A percentile compares a stretch with the other conserved stretches of the same genome.
These are phyloP conservation scores for Meredithiella fracta DNA, from an alignment of 2,329 filamentous ascomycete genomes.

Conservation along the genomic window DNA sequence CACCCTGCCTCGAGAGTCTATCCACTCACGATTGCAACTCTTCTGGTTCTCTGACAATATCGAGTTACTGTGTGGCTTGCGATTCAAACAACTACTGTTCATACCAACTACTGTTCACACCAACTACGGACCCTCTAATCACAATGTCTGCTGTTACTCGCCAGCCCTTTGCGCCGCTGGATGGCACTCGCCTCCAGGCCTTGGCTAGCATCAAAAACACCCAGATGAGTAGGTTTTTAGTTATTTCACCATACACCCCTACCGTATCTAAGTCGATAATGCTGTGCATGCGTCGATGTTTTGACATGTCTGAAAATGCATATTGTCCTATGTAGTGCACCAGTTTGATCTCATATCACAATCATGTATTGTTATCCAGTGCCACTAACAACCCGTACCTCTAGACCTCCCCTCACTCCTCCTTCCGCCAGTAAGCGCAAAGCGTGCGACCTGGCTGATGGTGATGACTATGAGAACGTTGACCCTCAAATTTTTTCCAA, in stretches of 20 bases:
- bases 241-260: not conserved
- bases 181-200: constrained; percentile 51
- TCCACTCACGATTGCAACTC: constrained; percentile 8
- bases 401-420: constrained; percentile 16
- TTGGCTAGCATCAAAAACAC: constrained; percentile 63
- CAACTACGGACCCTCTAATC: no score
- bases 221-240: constrained; percentile 45
- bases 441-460: constrained; percentile 32
- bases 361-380: not conserved
- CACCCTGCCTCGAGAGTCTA: not conserved
- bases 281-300: not conserved
- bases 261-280: not conserved
- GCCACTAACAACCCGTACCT: no score
- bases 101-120: no score
- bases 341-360: not conserved
- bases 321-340: not conserved
- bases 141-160: constrained; percentile 42
- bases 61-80: not conserved
- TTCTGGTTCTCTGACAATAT: not conserved
- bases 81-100: no score
- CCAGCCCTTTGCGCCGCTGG: constrained; percentile 61
- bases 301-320: not conserved
- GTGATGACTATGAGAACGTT: constrained; percentile 42
- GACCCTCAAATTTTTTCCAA: constrained; percentile 42
- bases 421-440: constrained; percentile 38